Conservation (phyloP, 257 asterid genomes). For the Scutellaria barbata region DNA sequence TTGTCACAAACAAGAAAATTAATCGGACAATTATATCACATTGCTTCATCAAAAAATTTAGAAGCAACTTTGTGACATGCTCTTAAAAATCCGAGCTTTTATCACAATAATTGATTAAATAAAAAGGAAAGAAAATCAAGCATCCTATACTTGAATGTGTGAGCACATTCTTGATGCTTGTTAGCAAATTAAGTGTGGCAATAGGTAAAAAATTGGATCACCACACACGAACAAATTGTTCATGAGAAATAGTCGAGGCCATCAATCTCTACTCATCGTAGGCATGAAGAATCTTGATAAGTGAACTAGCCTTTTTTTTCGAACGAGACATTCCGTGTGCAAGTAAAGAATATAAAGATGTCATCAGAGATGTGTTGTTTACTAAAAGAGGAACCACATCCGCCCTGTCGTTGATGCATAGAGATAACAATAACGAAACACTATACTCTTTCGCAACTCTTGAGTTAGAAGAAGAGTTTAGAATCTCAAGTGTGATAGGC, state of each 20-base stretch:
- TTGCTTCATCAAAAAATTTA: constrained; percentile 52
- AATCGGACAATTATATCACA: constrained; percentile 32
- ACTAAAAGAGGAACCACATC: constrained; percentile 78
- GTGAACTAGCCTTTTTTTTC: constrained; percentile 70
- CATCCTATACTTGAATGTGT: constrained; percentile 31
- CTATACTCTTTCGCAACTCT: constrained; percentile 57
- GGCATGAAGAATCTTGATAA: constrained; percentile 67
- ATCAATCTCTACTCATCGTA: constrained; percentile 58
- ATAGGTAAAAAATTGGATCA: constrained; percentile 45
- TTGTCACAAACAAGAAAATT: constrained; percentile 23
- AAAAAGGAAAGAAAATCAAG: background rate
- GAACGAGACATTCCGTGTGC: constrained; percentile 57
- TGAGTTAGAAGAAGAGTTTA: constrained; percentile 50
- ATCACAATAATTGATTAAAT: constrained; percentile 37
- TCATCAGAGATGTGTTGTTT: constrained; percentile 67
- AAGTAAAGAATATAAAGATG: constrained; percentile 57
- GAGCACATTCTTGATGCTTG: constrained; percentile 36
- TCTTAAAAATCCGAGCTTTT: constrained; percentile 59
- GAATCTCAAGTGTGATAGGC: constrained; percentile 48
- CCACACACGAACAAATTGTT: constrained; percentile 69
- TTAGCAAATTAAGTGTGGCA: constrained; percentile 36
- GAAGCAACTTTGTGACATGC: constrained; percentile 54
- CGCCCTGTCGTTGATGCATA: constrained; percentile 60
- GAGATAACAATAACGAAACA: constrained; percentile 60
- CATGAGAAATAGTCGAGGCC: constrained; percentile 50